Conservation (phyloP, 352 stramenopile species). For the Pythium diclinum region DNA sequence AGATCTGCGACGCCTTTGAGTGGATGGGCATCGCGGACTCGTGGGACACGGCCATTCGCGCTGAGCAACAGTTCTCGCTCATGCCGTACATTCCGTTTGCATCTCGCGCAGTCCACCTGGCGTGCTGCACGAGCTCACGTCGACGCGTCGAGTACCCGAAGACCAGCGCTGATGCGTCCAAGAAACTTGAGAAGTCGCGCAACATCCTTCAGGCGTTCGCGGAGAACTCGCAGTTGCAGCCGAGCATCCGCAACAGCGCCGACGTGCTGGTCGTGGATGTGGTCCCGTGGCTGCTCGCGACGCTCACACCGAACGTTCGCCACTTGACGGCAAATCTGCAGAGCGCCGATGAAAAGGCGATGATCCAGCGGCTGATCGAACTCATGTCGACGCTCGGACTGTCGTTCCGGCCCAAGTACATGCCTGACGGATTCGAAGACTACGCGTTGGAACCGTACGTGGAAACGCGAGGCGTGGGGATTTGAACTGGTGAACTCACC, state of each 20-base stretch:
- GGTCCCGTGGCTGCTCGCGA: slow-evolving; percentile 67
- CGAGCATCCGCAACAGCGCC: slow-evolving; percentile 52
- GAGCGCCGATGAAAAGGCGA: slow-evolving; percentile 60
- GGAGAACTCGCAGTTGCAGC: slow-evolving; percentile 59
- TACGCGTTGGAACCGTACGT: slow-evolving; percentile 77
- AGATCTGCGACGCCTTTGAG: slow-evolving; percentile 76
- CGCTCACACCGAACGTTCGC: slow-evolving; percentile 60
- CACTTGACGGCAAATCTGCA: slow-evolving; percentile 57
- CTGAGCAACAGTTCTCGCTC: slow-evolving; percentile 75
- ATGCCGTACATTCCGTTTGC: slow-evolving; percentile 68
- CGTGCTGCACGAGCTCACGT: slow-evolving; percentile 72
- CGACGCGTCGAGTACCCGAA: slow-evolving; percentile 73
- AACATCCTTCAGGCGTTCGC: slow-evolving; percentile 69
- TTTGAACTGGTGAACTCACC: not conserved
- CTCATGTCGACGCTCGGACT: slow-evolving; percentile 77
- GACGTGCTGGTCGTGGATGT: slow-evolving; percentile 71
- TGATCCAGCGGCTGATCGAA: slow-evolving; percentile 64
- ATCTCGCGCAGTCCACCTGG: slow-evolving; percentile 59
- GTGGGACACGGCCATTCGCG: slow-evolving; percentile 54
- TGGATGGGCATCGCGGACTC: slow-evolving; percentile 81
- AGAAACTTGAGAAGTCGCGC: slow-evolving; percentile 49
- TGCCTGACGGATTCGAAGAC: slow-evolving; percentile 66
- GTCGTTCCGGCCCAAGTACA: slow-evolving; percentile 68
- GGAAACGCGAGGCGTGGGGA: not conserved
- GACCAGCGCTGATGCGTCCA: slow-evolving; percentile 51